These are phyloP conservation scores for Peniophora sp. DNA, from an alignment of 1,284 basidiomycete species.

Conservation along the genomic window DNA sequence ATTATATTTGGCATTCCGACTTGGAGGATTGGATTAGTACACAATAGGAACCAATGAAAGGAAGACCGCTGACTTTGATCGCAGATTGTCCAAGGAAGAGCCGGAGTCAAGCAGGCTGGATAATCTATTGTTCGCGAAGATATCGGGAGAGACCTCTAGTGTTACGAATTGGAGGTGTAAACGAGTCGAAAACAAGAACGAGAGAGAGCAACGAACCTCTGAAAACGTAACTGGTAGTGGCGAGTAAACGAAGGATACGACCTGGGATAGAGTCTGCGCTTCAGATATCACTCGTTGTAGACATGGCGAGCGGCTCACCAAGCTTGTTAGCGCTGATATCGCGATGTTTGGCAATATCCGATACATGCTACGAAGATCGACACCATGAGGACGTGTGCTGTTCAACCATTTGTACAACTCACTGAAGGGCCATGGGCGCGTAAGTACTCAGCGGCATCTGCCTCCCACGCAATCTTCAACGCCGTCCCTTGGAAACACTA, in stretches of 20 bases:
- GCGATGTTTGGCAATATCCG: conserved; percentile 24
- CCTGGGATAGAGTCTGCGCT: conserved; percentile 18
- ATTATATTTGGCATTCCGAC: neutral
- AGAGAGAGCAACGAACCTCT: no score
- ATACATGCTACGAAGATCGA: no score
- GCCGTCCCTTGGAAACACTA: no score
- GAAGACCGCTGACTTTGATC: neutral
- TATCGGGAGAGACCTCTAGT: conserved; percentile 30
- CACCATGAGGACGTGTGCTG: no score
- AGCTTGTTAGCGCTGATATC: conserved; percentile 24
- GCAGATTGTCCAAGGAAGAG: conserved; percentile 18
- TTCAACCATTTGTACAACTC: no score
- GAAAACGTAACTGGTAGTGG: conserved; percentile 33
- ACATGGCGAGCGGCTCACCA: conserved; percentile 14
- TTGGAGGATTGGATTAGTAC: neutral
- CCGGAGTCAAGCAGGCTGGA: conserved; percentile 32
- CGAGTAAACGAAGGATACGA: conserved; percentile 31
- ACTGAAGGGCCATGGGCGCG: no score
- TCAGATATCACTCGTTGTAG: neutral
- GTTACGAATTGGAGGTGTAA: no score
- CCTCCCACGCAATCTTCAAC: no score
- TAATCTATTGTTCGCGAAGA: conserved; percentile 34
- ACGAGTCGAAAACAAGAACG: no score
- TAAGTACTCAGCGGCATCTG: no score
- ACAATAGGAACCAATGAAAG: neutral